Conservation (phyloP, 2,329 filamentous ascomycete species). For the Pyrenophora teres region DNA sequence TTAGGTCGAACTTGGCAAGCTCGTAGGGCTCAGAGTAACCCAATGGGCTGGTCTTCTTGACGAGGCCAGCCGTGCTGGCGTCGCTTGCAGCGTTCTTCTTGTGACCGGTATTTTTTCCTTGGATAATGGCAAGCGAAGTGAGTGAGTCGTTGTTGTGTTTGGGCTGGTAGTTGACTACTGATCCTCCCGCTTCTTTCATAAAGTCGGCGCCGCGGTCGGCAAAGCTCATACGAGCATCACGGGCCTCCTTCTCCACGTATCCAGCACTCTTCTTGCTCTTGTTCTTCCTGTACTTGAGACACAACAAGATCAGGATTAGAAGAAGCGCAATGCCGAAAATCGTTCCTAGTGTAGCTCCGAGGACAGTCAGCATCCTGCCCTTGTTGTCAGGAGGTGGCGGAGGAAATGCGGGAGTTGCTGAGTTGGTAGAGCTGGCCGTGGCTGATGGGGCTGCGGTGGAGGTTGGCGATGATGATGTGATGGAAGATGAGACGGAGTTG, state of each 20-base stretch:
- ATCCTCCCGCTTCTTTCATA: slow-evolving; percentile 57
- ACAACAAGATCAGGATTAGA: slow-evolving; percentile 72
- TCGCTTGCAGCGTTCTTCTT: slow-evolving; percentile 61
- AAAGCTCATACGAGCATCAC: slow-evolving; percentile 55
- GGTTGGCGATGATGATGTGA: slow-evolving; percentile 40
- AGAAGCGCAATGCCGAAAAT: slow-evolving; percentile 74
- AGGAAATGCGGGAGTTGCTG: slow-evolving; percentile 41
- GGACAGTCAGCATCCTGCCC: slow-evolving; percentile 62
- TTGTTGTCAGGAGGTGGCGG: slow-evolving; percentile 44
- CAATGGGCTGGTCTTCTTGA: slow-evolving; percentile 57
- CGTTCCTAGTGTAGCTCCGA: slow-evolving; percentile 82
- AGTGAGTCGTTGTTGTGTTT: slow-evolving; percentile 43
- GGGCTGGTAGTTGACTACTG: slow-evolving; percentile 42
- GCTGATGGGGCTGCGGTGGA: slow-evolving; percentile 24
- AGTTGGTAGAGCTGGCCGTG: slow-evolving; percentile 36
- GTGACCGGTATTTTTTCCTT: slow-evolving; percentile 59
- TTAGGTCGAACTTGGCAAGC: slow-evolving; percentile 52
- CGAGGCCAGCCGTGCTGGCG: slow-evolving; percentile 63
- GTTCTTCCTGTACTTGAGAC: slow-evolving; percentile 66
- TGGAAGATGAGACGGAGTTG: slow-evolving; percentile 37
- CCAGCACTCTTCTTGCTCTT: slow-evolving; percentile 62
- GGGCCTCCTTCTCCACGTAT: slow-evolving; percentile 46
- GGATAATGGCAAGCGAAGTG: slow-evolving; percentile 55
- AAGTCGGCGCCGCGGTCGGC: slow-evolving; percentile 57
- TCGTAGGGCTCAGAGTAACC: slow-evolving; percentile 50